Evolutionary conservation across 176 grass and related monocot species (phyloP), one percentile per base, ranked within the genome.

Genomic region (Aegilops speltoides): DNA sequence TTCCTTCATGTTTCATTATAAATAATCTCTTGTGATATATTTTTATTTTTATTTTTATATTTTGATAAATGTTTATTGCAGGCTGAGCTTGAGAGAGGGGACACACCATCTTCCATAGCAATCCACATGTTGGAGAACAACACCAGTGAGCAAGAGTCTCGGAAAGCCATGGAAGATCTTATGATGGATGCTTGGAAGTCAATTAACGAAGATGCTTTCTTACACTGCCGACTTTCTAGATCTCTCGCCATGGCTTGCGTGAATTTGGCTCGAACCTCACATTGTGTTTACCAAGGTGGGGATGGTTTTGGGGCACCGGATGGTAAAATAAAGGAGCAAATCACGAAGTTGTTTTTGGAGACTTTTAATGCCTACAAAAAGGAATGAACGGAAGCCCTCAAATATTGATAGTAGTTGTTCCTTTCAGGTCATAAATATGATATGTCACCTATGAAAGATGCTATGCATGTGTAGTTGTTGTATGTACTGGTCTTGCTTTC

Each of bases 81-180:
- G 90, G 64, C 61, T 38, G 90, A 92, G 38, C 10, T 85, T 26
- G 73, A 90, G 77, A 90, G 81, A 88, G 88, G 91, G 8, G 91
- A 93, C 23, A 82, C 77, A 22, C 82, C 88, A 38, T 88, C 91
- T 14, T 90, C 77, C 11, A 88, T 93, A 56, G 68, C 66, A 57
- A 90, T 89, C 31, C 85, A 88, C 77, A 93, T 93, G 91, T 83
- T 31, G 2, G 82, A 88, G 13, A 81, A 87, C 10, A 25, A 40
- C 20, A 52, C 32, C 1, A 68, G 48, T 3, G 82, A 90, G 88
- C 20, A 67, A 40, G 82, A 79, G 3, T 76, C 91, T 37, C 32
- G 82, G 12, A 25, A 32, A 63, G 82, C 77, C 33, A 86, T 90
- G 80, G 68, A 68, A 78, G 65, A 77, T 0, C 4, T 83, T 24